Evolutionary conservation across 352 stramenopile species (phyloP).

Genomic region (Globisporangium apiculatum): DNA sequence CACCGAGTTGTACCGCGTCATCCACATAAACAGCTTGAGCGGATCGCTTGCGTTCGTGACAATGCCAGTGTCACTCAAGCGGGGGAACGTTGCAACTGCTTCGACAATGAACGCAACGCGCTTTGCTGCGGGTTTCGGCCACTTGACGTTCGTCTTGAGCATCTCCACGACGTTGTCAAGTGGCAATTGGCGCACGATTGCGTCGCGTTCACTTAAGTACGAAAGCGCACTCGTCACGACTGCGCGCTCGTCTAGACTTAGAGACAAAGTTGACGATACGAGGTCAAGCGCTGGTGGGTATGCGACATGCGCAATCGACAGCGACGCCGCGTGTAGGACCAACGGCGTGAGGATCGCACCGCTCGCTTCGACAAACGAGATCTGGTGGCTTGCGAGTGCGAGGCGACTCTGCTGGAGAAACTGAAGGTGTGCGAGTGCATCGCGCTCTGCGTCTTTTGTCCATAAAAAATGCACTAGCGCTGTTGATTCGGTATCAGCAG

Average conservation of each 20-base stretch:
- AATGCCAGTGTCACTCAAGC: too few relatives aligned
- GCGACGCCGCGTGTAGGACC: constrained; percentile 17
- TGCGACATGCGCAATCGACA: constrained; percentile 2
- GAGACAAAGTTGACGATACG: neutral
- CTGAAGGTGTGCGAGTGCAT: constrained; percentile 22
- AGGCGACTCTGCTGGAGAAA: constrained; percentile 48
- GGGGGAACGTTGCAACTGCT: constrained; percentile 44
- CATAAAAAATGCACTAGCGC: constrained; percentile 5
- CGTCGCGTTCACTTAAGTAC: constrained; percentile 24
- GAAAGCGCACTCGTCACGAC: constrained; percentile 30
- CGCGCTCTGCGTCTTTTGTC: constrained; percentile 24
- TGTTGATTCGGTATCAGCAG: neutral
- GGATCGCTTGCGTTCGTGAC: constrained; percentile 14
- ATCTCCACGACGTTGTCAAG: constrained; percentile 51
- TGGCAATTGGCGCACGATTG: constrained; percentile 18
- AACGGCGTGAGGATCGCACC: constrained; percentile 47
- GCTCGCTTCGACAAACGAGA: constrained; percentile 51
- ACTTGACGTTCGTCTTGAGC: constrained; percentile 73
- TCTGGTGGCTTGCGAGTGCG: constrained; percentile 28
- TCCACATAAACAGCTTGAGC: constrained; percentile 62
- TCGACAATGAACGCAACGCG: constrained; percentile 57
- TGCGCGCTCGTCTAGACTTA: constrained; percentile 16
- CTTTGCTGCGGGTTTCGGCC: constrained; percentile 62
- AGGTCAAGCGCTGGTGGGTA: constrained; percentile 1
- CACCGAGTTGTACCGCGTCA: constrained; percentile 53